Percentiles rank a stretch among this genome's conserved stretches.
phyloP scores from a whole-genome alignment of 192 early-diverging fungal genomes.

The Phlyctochytrium planicorne region DNA sequence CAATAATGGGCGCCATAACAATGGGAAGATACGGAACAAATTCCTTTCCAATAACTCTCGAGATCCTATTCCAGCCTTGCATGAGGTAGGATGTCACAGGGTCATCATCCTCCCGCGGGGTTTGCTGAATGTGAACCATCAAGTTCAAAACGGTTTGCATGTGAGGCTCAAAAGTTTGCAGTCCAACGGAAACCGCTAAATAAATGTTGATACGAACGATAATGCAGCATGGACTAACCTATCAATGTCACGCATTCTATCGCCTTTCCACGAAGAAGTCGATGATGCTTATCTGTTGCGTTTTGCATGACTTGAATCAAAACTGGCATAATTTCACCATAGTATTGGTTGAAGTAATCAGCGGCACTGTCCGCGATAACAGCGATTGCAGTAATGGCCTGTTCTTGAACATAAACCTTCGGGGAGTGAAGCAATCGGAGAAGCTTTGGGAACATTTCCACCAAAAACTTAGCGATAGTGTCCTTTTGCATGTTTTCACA shows the following conservation, averaged over 20 bases:
- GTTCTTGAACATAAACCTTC: conserved; percentile 96
- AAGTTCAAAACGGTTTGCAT: conserved; percentile 78
- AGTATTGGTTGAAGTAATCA: conserved; percentile 88
- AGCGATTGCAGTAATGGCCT: conserved; percentile 97
- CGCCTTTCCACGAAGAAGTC: conserved; percentile 91
- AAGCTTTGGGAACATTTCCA: conserved; percentile 84
- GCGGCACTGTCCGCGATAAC: conserved; percentile 96
- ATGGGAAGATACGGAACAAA: conserved; percentile 91
- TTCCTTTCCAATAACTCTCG: conserved; percentile 89
- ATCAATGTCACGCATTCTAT: conserved; percentile 98
- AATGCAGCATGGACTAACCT: conserved; percentile 35
- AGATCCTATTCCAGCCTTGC: conserved; percentile 94
- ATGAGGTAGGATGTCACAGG: conserved; percentile 90
- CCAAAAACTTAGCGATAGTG: conserved; percentile 84
- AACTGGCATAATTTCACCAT: conserved; percentile 92
- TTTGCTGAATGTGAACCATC: conserved; percentile 75
- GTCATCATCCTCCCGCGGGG: conserved; percentile 83
- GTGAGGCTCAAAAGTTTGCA: conserved; percentile 80
- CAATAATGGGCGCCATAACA: conserved; percentile 90
- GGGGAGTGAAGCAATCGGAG: conserved; percentile 78
- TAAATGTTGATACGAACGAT: conserved; percentile 28
- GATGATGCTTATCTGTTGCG: conserved; percentile 83
- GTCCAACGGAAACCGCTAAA: no score
- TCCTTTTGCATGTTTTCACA: conserved; percentile 84
- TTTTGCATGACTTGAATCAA: conserved; percentile 84